A percentile compares a stretch with the other conserved stretches of the same genome.
phyloP scores from a whole-genome alignment of 1,139 yeast species.

The Sporopachydermia cereana region DNA sequence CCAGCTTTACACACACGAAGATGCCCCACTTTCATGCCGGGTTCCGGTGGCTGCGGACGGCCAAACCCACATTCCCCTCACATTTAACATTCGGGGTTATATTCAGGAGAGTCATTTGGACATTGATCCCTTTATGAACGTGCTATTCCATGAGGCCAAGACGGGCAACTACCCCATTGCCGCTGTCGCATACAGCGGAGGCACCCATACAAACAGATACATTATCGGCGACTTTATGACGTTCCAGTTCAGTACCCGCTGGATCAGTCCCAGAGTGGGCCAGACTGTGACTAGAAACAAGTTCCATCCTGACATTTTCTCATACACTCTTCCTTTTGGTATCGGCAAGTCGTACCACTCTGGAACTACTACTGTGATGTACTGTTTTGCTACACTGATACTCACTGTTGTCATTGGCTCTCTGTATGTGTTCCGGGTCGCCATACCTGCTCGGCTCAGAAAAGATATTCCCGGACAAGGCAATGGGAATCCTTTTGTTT shows the following conservation, averaged over 20 bases:
- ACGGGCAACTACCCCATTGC: slow-evolving; percentile 31
- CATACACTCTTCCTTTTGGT: slow-evolving; percentile 7
- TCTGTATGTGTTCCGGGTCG: not conserved
- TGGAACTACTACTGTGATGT: slow-evolving; percentile 6
- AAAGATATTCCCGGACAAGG: not conserved
- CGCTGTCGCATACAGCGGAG: slow-evolving; percentile 49
- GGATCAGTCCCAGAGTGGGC: slow-evolving; percentile 28
- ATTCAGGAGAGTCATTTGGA: slow-evolving; percentile 62
- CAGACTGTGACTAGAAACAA: slow-evolving; percentile 7
- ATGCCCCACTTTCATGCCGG: slow-evolving; percentile 63
- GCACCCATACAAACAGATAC: slow-evolving; percentile 42
- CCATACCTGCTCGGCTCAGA: not conserved
- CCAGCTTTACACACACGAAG: slow-evolving; percentile 67
- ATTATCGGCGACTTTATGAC: slow-evolving; percentile 58
- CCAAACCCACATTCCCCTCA: slow-evolving; percentile 47
- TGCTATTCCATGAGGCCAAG: slow-evolving; percentile 32
- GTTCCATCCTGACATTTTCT: not conserved
- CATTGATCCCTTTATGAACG: slow-evolving; percentile 47
- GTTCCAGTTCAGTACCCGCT: slow-evolving; percentile 45
- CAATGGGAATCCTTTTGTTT: not conserved
- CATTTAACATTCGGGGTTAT: slow-evolving; percentile 56
- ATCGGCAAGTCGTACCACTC: slow-evolving; percentile 9
- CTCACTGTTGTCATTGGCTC: not conserved
- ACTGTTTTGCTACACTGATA: slow-evolving; percentile 5
- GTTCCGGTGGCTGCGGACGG: slow-evolving; percentile 34